Percentiles rank a stretch among this genome's conserved stretches.
These are phyloP conservation scores for Scenedesmus sp. DNA, from an alignment of 163 green algal species.

Conservation along the genomic window DNA sequence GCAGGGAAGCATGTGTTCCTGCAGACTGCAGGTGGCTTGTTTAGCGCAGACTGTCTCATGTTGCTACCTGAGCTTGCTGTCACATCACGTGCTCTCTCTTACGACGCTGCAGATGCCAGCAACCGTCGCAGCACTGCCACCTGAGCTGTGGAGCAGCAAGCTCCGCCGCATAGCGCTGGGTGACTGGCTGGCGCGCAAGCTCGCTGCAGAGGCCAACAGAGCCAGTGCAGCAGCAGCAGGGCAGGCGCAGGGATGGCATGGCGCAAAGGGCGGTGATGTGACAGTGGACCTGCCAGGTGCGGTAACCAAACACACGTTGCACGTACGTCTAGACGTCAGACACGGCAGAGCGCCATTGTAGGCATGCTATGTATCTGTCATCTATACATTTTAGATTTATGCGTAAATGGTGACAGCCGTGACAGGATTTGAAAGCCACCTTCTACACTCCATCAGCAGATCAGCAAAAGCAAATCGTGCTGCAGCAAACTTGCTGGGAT, in stretches of 20 bases:
- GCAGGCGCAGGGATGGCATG: constrained; percentile 59
- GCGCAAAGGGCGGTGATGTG: constrained; percentile 80
- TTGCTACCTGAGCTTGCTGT: too few species aligned
- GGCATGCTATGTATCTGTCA: not conserved
- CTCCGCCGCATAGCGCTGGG: constrained; percentile 59
- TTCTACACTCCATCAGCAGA: not conserved
- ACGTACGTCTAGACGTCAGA: too few species aligned
- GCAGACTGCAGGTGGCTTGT: not conserved
- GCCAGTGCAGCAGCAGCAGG: constrained; percentile 36
- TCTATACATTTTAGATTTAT: not conserved
- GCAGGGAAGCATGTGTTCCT: not conserved
- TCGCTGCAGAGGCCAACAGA: constrained; percentile 35
- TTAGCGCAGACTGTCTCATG: too few species aligned
- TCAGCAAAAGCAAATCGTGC: not conserved
- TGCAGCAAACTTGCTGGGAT: not conserved
- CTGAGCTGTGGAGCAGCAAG: constrained; percentile 33
- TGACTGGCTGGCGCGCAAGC: constrained; percentile 71
- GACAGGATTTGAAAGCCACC: not conserved
- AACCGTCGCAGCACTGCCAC: constrained; percentile 51
- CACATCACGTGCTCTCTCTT: not conserved
- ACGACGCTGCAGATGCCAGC: not conserved
- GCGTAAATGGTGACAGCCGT: not conserved
- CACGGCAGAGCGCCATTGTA: not conserved
- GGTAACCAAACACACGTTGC: too few species aligned
- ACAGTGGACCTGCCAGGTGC: constrained; percentile 66